Conservation (phyloP, 2,329 filamentous ascomycete species). For the Endothia cerciana region DNA sequence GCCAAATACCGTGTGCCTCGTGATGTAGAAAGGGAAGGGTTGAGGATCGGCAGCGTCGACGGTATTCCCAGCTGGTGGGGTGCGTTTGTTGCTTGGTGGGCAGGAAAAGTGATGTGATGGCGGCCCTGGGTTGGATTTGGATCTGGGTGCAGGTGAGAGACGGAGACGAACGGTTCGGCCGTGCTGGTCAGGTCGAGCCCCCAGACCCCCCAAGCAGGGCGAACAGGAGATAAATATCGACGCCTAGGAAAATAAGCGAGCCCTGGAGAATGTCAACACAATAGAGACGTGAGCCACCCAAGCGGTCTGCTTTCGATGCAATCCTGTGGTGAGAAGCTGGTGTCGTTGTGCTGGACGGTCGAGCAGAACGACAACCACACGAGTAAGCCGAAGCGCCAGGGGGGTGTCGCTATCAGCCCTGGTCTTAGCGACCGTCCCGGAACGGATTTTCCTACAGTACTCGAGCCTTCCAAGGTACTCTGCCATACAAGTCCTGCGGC, state of each 20-base stretch:
- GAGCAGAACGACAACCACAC: not conserved
- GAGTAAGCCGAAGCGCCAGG: not conserved
- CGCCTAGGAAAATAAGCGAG: not conserved
- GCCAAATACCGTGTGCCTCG: not conserved
- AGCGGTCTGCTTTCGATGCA: not conserved
- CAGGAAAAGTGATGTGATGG: constrained; percentile 23
- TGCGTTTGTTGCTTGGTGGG: constrained; percentile 9
- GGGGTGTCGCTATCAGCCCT: not conserved
- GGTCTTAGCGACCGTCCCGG: not conserved
- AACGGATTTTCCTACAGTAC: constrained; percentile 11
- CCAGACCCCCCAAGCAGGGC: not conserved
- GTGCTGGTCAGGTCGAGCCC: not conserved
- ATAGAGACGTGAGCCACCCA: not conserved
- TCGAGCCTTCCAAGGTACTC: not conserved
- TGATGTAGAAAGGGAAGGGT: constrained; percentile 1
- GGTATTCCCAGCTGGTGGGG: constrained; percentile 6
- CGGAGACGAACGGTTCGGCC: not conserved
- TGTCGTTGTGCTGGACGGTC: not conserved
- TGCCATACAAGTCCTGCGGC: not conserved
- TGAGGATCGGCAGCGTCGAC: not conserved
- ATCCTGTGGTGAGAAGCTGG: constrained; percentile 4
- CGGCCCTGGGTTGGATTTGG: constrained; percentile 13
- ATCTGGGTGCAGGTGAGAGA: constrained; percentile 4
- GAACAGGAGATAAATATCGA: not conserved
- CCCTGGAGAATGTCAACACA: not conserved